phyloP scores from a whole-genome alignment of 164 flowering plant species.

The Magnolia sinica region DNA sequence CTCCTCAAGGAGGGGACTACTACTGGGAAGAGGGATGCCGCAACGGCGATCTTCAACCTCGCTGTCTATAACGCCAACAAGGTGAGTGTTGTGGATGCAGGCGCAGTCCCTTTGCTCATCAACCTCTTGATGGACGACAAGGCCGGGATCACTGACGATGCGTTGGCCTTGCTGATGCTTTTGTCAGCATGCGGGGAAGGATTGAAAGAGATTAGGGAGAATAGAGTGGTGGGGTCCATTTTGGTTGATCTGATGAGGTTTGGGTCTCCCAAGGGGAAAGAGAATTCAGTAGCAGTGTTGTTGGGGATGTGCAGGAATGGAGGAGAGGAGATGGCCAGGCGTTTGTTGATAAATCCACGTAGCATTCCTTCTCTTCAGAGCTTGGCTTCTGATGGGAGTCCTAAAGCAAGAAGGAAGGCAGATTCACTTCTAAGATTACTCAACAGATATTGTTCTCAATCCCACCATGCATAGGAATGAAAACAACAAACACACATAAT shows the following conservation, averaged over 20 bases:
- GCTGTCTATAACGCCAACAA: slow-evolving; percentile 86
- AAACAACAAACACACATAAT: background rate
- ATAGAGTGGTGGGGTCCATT: slow-evolving; percentile 37
- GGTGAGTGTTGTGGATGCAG: slow-evolving; percentile 83
- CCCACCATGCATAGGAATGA: slow-evolving; percentile 6
- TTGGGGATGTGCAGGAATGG: slow-evolving; percentile 69
- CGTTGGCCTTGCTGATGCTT: slow-evolving; percentile 47
- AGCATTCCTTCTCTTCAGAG: slow-evolving; percentile 60
- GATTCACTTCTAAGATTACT: slow-evolving; percentile 67
- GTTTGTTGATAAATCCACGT: slow-evolving; percentile 48
- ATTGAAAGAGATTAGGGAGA: slow-evolving; percentile 44
- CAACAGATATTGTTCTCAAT: slow-evolving; percentile 50
- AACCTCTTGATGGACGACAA: slow-evolving; percentile 52
- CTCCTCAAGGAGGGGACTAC: slow-evolving; percentile 69
- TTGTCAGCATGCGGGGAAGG: slow-evolving; percentile 51
- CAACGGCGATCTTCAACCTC: slow-evolving; percentile 85
- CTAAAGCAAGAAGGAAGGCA: slow-evolving; percentile 62
- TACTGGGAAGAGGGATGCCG: slow-evolving; percentile 92
- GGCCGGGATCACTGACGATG: slow-evolving; percentile 75
- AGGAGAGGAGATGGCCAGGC: slow-evolving; percentile 50
- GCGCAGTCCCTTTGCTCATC: slow-evolving; percentile 61
- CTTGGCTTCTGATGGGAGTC: slow-evolving; percentile 49
- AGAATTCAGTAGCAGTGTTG: slow-evolving; percentile 50
- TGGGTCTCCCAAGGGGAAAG: slow-evolving; percentile 74
- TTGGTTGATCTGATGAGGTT: slow-evolving; percentile 56